These are phyloP conservation scores for Erucastrum elatum DNA, from an alignment of 345 rosid genomes.

Conservation along the genomic window DNA sequence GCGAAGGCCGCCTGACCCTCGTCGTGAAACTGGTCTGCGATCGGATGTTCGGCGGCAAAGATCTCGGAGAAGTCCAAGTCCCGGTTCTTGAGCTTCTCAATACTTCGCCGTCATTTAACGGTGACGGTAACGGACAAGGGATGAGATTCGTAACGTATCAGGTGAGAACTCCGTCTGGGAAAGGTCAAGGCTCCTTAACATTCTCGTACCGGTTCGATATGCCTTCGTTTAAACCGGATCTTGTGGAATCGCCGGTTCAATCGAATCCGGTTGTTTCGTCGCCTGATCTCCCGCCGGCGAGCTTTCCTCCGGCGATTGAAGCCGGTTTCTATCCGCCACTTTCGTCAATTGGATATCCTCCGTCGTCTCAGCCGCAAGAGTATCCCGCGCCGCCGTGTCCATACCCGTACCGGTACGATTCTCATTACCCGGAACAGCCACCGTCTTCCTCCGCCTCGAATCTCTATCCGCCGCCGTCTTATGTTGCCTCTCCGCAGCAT, in stretches of 20 bases:
- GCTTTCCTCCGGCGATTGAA: conserved; percentile 21
- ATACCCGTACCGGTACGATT: conserved; percentile 15
- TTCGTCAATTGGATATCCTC: conserved; percentile 26
- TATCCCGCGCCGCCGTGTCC: conserved; percentile 13
- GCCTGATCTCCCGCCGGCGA: conserved; percentile 9
- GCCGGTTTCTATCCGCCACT: conserved; percentile 27
- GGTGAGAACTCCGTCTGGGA: conserved; percentile 67
- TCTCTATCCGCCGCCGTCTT: conserved; percentile 18
- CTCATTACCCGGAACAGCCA: conserved; percentile 23
- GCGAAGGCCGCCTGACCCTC: conserved; percentile 52
- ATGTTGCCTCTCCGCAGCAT: conserved; percentile 3
- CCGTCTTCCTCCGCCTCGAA: conserved; percentile 15
- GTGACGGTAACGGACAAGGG: conserved; percentile 13
- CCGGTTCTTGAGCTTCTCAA: conserved; percentile 64
- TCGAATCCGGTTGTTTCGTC: conserved; percentile 19
- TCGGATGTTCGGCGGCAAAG: conserved; percentile 67
- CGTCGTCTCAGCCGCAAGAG: conserved; percentile 37
- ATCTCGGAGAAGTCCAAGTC: conserved; percentile 69
- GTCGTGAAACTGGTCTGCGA: conserved; percentile 64
- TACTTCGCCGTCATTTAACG: conserved; percentile 24
- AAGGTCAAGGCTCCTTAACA: conserved; percentile 61
- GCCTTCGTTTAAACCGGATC: conserved; percentile 23
- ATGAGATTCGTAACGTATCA: conserved; percentile 60
- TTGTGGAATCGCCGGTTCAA: conserved; percentile 32
- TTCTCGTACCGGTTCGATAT: conserved; percentile 64